Evolutionary conservation across 2,329 filamentous ascomycete genomes (phyloP).

Genomic region (Clarireedia homoeocarpa): DNA sequence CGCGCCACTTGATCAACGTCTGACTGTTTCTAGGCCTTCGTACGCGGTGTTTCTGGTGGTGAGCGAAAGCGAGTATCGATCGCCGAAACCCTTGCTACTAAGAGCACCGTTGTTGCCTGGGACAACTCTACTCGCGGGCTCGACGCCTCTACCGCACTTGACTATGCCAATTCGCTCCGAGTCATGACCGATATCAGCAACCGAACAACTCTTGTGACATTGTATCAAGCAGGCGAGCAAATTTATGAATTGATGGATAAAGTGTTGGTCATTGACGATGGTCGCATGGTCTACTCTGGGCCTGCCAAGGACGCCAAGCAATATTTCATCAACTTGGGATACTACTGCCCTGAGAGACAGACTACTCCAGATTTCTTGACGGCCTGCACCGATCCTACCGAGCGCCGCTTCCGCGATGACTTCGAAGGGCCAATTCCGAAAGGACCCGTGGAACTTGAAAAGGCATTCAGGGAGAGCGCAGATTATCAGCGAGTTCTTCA

Average conservation of each 20-base stretch:
- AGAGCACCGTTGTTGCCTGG: slow-evolving; percentile 67
- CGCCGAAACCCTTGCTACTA: slow-evolving; percentile 67
- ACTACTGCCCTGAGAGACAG: slow-evolving; percentile 44
- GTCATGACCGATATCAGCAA: slow-evolving; percentile 71
- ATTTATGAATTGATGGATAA: slow-evolving; percentile 74
- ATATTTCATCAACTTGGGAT: slow-evolving; percentile 60
- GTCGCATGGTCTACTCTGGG: slow-evolving; percentile 59
- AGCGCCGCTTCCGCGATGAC: slow-evolving; percentile 58
- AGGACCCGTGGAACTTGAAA: slow-evolving; percentile 53
- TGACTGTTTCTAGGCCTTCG: slow-evolving; percentile 30
- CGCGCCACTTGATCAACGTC: not conserved
- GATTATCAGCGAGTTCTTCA: slow-evolving; percentile 51
- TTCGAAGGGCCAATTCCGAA: slow-evolving; percentile 51
- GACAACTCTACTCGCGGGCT: slow-evolving; percentile 77
- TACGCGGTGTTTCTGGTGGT: slow-evolving; percentile 69
- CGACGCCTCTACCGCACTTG: slow-evolving; percentile 70
- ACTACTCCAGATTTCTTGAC: slow-evolving; percentile 76
- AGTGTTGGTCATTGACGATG: slow-evolving; percentile 68
- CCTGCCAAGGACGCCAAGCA: slow-evolving; percentile 52
- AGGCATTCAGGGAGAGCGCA: slow-evolving; percentile 56
- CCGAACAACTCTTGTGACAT: slow-evolving; percentile 58
- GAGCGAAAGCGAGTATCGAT: slow-evolving; percentile 76
- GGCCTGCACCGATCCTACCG: slow-evolving; percentile 64
- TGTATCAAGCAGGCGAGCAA: slow-evolving; percentile 63
- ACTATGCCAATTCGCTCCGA: slow-evolving; percentile 63